phyloP scores from a whole-genome alignment of 2,329 filamentous ascomycete genomes.

The Fusarium mangiferae region DNA sequence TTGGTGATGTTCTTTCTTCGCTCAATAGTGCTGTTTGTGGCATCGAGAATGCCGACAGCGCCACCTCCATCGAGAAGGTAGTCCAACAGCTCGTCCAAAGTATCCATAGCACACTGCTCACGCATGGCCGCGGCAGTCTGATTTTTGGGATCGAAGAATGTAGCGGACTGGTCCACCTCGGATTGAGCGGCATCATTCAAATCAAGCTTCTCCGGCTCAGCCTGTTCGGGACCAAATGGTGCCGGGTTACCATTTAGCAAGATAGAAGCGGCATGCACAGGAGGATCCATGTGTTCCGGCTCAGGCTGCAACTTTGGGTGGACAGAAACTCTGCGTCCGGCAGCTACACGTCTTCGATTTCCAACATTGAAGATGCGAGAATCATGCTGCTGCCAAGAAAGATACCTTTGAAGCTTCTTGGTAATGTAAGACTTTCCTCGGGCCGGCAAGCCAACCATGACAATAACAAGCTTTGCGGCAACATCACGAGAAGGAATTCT shows the following conservation, averaged over 20 bases:
- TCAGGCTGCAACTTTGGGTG: slow-evolving; percentile 49
- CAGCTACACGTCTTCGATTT: slow-evolving; percentile 84
- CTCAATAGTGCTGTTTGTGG: slow-evolving; percentile 93
- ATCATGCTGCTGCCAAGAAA: slow-evolving; percentile 98
- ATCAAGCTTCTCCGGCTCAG: slow-evolving; percentile 54
- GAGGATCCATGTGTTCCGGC: slow-evolving; percentile 54
- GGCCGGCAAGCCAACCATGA: slow-evolving; percentile 97
- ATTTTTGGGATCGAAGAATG: slow-evolving; percentile 94
- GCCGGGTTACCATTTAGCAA: slow-evolving; percentile 64
- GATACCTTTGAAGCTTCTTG: slow-evolving; percentile 94
- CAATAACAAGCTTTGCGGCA: slow-evolving; percentile 93
- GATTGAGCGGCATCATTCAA: slow-evolving; percentile 50
- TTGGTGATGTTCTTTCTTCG: slow-evolving; percentile 86
- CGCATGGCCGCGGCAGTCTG: slow-evolving; percentile 82
- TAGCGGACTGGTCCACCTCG: slow-evolving; percentile 85
- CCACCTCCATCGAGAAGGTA: slow-evolving; percentile 86
- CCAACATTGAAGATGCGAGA: slow-evolving; percentile 98
- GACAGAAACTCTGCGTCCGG: slow-evolving; percentile 62
- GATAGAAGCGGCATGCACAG: slow-evolving; percentile 65
- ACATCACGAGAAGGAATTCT: slow-evolving; percentile 94
- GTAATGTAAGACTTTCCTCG: slow-evolving; percentile 99
- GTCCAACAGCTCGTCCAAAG: slow-evolving; percentile 89
- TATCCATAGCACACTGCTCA: slow-evolving; percentile 92
- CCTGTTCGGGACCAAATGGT: slow-evolving; percentile 45
- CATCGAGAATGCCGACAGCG: slow-evolving; percentile 94